A percentile compares a stretch with the other conserved stretches of the same genome.
phyloP scores from a whole-genome alignment of 257 asterid species.

The Thymus quinquecostatus region DNA sequence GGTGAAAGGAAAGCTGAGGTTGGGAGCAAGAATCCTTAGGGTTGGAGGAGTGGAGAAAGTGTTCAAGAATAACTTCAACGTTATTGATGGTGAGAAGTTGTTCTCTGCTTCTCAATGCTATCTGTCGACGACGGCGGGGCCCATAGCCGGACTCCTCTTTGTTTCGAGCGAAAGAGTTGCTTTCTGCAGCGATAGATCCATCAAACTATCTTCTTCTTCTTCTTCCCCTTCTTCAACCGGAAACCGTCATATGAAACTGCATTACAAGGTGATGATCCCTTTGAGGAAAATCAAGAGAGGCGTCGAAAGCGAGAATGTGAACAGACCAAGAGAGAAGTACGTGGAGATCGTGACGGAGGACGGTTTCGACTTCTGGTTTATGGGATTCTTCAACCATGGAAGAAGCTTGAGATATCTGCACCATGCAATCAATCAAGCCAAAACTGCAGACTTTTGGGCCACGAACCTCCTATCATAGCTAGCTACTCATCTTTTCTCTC shows the following conservation, averaged over 20 bases:
- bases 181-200: constrained; percentile 42
- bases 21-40: constrained; percentile 38
- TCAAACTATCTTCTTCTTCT: constrained; percentile 36
- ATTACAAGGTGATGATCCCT: constrained; percentile 45
- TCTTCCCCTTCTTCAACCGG: constrained; percentile 36
- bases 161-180: constrained; percentile 36
- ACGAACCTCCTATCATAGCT: too few species aligned
- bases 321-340: background rate
- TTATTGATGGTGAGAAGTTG: constrained; percentile 33
- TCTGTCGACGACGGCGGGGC: constrained; percentile 43
- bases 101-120: constrained; percentile 41
- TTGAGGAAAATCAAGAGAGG: constrained; percentile 36
- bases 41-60: constrained; percentile 40
- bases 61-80: constrained; percentile 36
- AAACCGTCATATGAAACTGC: constrained; percentile 26
- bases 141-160: constrained; percentile 40
- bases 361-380: background rate
- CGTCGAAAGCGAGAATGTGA: background rate
- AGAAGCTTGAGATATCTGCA: background rate
- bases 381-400: background rate
- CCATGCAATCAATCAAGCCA: background rate
- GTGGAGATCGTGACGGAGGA: background rate
- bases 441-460: too few species aligned
- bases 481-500: too few species aligned
- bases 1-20: constrained; percentile 42